Evolutionary conservation across 2,329 filamentous ascomycete genomes (phyloP).

Genomic region (Aureobasidium sp.): DNA sequence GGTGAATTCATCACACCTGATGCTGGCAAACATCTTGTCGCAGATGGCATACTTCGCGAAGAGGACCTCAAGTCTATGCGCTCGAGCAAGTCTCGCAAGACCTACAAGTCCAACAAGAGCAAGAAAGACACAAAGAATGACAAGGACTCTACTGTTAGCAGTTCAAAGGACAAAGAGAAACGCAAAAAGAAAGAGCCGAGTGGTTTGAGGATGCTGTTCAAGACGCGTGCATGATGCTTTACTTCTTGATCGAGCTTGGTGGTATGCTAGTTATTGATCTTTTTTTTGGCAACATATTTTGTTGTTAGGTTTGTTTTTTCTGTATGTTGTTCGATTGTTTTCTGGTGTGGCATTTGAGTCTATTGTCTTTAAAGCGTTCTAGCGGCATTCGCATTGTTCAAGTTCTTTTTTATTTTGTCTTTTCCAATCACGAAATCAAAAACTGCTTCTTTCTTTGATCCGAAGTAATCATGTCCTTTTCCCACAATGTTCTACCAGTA

Average conservation of each 20-base stretch:
- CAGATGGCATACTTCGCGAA: conserved; percentile 41
- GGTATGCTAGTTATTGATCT: background rate
- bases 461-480: too few species aligned
- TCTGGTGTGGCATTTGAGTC: background rate
- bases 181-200: conserved; percentile 35
- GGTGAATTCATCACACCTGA: conserved; percentile 59
- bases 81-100: conserved; percentile 25
- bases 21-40: conserved; percentile 41
- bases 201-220: conserved; percentile 38
- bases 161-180: conserved; percentile 18
- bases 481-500: too few species aligned
- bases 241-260: background rate
- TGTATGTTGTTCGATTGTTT: background rate
- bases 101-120: conserved; percentile 22
- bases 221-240: conserved; percentile 16
- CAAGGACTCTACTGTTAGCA: conserved; percentile 16
- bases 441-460: too few species aligned
- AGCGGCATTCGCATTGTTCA: background rate
- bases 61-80: conserved; percentile 43
- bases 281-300: background rate
- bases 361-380: background rate
- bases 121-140: conserved; percentile 30
- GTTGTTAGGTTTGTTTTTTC: background rate
- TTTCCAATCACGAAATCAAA: too few species aligned
- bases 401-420: too few species aligned